Evolutionary conservation across 108 stramenopile genomes (phyloP), one percentile per base, ranked within the genome.

Genomic region (Nitzschia inconspicua): DNA sequence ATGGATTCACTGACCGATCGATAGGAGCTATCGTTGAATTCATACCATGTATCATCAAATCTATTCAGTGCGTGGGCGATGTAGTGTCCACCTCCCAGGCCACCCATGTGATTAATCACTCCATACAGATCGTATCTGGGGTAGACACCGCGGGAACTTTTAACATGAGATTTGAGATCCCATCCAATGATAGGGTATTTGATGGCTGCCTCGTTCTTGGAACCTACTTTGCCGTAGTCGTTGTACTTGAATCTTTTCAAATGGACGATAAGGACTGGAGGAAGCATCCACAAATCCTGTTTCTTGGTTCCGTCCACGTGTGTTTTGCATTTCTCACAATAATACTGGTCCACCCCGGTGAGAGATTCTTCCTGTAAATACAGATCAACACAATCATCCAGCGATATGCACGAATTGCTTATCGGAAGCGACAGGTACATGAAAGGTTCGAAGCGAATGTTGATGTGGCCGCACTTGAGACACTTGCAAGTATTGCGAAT

Each of bases 41-140:
- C 83, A 55, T 87, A 86, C 91, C 91, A 88, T 19, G 58, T 37
- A 35, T 76, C 83, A 66, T 90, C 91, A 60, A 92, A 88, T 51
- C 91, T 67, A 76, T 84, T 88, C 53, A 82, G 60, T 19, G 86
- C 85, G 22, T 77, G 66, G 3, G 97, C 95, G 9, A 95, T 97
- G 63, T 99, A 99, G 67, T 99, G 98, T 1, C 98, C 98, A 9
- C 86, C 84, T 8, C 92, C 84, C 27, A 96, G 78, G 34, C 77
- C 79, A 5, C 94, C 98, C 27, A 76, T 81, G 80, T 92, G 90
- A 61, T 97, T 87, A 11, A 92, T 88, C 4, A 99, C 94, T 9
- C 95, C 97, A 57, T 92, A 99, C 29, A 96, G 66, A 65, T 99
- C 98, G 67, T 97, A 99, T 1, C 81, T 30, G 1, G 91, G 91